A percentile compares a stretch with the other conserved stretches of the same genome.
These are phyloP conservation scores for Nothophaeocryptopus gaeumannii DNA, from an alignment of 2,329 filamentous ascomycete species.

Conservation along the genomic window DNA sequence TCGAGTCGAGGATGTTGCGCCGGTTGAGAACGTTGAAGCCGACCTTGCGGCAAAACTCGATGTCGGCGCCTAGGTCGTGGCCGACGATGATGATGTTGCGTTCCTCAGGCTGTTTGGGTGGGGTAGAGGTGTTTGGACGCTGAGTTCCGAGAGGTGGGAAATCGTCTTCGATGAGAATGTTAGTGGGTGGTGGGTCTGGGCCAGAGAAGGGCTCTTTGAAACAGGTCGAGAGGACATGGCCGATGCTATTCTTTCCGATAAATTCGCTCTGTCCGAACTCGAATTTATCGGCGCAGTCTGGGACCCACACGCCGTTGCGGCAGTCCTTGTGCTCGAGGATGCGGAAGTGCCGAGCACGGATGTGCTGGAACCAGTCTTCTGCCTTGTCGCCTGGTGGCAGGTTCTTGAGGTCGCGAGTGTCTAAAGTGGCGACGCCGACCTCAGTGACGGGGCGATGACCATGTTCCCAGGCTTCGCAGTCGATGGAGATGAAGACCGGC, in stretches of 20 bases:
- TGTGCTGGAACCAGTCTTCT: conserved; percentile 63
- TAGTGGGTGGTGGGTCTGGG: not conserved
- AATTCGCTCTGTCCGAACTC: conserved; percentile 67
- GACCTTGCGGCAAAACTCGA: conserved; percentile 64
- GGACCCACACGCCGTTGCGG: conserved; percentile 65
- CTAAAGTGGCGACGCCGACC: conserved; percentile 77
- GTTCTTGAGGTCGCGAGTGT: conserved; percentile 60
- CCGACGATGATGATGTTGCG: conserved; percentile 75
- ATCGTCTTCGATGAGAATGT: not conserved
- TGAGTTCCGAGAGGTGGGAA: not conserved
- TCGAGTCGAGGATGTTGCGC: conserved; percentile 48
- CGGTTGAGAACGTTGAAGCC: conserved; percentile 59
- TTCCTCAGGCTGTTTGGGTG: conserved; percentile 25
- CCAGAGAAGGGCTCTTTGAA: conserved; percentile 57
- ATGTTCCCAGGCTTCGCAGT: conserved; percentile 77
- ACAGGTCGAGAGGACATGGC: conserved; percentile 49
- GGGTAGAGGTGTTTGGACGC: not conserved
- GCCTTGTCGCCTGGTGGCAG: conserved; percentile 61
- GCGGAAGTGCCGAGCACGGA: conserved; percentile 72
- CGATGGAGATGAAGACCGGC: conserved; percentile 73
- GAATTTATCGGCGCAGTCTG: conserved; percentile 71
- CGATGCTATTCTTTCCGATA: conserved; percentile 47
- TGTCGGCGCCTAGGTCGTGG: conserved; percentile 67
- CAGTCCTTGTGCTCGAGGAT: conserved; percentile 66
- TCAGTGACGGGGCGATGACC: conserved; percentile 71